Evolutionary conservation across 2,329 filamentous ascomycete species (phyloP).

Genomic region (Fusarium illudens): DNA sequence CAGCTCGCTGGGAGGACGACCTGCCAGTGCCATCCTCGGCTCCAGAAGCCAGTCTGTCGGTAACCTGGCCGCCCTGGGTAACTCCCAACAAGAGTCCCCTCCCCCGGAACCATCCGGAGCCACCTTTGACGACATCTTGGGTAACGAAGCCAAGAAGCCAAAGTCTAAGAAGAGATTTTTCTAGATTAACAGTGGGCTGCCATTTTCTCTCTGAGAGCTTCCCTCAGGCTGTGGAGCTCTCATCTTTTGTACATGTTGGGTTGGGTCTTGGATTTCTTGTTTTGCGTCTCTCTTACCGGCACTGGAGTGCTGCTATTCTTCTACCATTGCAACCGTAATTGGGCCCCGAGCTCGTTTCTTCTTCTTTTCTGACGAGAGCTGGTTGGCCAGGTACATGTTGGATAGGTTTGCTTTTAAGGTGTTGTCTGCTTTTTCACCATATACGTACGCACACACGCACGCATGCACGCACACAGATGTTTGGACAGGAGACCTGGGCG

Average conservation of each 20-base stretch:
- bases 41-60: slow-evolving; percentile 48
- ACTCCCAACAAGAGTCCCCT: slow-evolving; percentile 30
- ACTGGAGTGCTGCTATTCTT: slow-evolving; percentile 11
- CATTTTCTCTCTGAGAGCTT: slow-evolving; percentile 11
- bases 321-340: slow-evolving; percentile 10
- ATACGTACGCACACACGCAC: slow-evolving; percentile 8
- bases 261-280: slow-evolving; percentile 3
- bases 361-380: slow-evolving; percentile 5
- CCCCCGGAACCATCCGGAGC: slow-evolving; percentile 44
- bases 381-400: slow-evolving; percentile 16
- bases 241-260: slow-evolving; percentile 17
- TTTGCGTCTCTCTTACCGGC: slow-evolving; percentile 1
- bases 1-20: slow-evolving; percentile 48
- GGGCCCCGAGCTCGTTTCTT: neutral
- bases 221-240: slow-evolving; percentile 1
- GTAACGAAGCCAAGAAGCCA: slow-evolving; percentile 44
- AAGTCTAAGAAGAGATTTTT: slow-evolving; percentile 56
- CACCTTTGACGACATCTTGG: slow-evolving; percentile 61
- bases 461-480: slow-evolving; percentile 7
- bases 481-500: slow-evolving; percentile 25
- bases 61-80: slow-evolving; percentile 46
- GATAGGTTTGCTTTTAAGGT: slow-evolving; percentile 3
- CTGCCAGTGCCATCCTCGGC: slow-evolving; percentile 45
- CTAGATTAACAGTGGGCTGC: slow-evolving; percentile 25
- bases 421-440: slow-evolving; percentile 12